phyloP scores from a whole-genome alignment of 2,329 filamentous ascomycete species.

The Colletotrichum theobromicola region DNA sequence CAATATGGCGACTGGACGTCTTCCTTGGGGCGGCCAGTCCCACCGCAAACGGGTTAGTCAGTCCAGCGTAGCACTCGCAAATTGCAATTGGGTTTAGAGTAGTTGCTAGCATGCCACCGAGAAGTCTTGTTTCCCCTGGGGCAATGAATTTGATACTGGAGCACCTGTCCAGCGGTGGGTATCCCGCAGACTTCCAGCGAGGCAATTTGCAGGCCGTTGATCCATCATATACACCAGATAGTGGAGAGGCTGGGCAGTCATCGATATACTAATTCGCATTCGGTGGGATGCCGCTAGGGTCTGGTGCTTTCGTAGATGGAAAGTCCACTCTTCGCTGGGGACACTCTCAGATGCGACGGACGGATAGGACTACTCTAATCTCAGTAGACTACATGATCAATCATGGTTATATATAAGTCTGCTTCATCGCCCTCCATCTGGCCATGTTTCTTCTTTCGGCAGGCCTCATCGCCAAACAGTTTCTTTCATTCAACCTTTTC shows the following conservation, averaged over 20 bases:
- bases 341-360: neutral
- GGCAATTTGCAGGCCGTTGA: neutral
- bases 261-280: neutral
- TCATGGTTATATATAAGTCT: neutral
- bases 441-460: neutral
- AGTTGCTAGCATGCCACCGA: neutral
- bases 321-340: neutral
- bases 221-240: constrained; percentile 1
- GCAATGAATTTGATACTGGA: neutral
- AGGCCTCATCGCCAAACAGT: constrained; percentile 2
- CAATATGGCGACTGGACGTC: neutral
- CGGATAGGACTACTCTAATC: neutral
- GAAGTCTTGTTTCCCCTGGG: neutral
- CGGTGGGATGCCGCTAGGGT: neutral
- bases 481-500: neutral
- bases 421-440: neutral
- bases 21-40: neutral
- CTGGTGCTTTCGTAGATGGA: neutral
- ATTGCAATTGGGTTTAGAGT: neutral
- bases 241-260: constrained; percentile 15
- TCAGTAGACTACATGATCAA: neutral
- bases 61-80: neutral
- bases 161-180: neutral
- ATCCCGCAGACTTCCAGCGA: neutral
- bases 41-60: neutral